Base-by-base conservation (phyloP, 2,329 filamentous ascomycete species). In the Neofusicoccum sp. region DNA sequence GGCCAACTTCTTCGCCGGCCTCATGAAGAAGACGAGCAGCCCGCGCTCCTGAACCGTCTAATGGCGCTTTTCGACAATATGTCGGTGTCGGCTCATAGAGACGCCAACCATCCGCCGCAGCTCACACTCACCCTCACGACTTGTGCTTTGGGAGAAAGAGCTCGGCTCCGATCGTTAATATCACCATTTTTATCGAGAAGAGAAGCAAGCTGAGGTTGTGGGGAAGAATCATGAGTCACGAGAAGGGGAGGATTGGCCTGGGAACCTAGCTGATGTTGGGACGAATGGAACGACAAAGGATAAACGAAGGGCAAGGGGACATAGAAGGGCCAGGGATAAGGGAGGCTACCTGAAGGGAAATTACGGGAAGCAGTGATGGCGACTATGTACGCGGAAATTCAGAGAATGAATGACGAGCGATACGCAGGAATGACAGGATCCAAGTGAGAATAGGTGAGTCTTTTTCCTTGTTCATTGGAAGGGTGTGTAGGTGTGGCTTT, bases 1-100 rank as follows among this genome's bases (percentile, higher is more conserved):
- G 39, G 73, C 74, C 61, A 76, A 73, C 0, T 77, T 77, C 69
- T 77, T 77, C 64, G 75, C 74, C 1, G 73, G 75, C 3, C 62
- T 77, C 39, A 74, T 76, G 63, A 77, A 62, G 61, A 62, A 62
- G 39, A 62, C 59, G n/a, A 62, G 59, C 48, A 62, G 59, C 11
- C 59, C 59, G 11, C 48, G 59, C 31, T 62, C 59, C 7, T 62
- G 59, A 62, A 28, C 2, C 12, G 31, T 3, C 37, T 3, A 3
- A 6, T 12, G 7, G 11, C 29, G 22, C 48, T 36, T 5, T 12
- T 3, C 22, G n/a, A 36, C 28, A 12, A 11, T n/a, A 36, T 22
- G 16, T 6, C 41, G 14, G 8, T 28, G 36, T 22, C 54, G 54
- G 54, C 36, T 29, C 12, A 41, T 29, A 41, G n/a, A 39, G n/a